phyloP scores from a whole-genome alignment of 352 stramenopile species.

The Globisporangium yorkense region DNA sequence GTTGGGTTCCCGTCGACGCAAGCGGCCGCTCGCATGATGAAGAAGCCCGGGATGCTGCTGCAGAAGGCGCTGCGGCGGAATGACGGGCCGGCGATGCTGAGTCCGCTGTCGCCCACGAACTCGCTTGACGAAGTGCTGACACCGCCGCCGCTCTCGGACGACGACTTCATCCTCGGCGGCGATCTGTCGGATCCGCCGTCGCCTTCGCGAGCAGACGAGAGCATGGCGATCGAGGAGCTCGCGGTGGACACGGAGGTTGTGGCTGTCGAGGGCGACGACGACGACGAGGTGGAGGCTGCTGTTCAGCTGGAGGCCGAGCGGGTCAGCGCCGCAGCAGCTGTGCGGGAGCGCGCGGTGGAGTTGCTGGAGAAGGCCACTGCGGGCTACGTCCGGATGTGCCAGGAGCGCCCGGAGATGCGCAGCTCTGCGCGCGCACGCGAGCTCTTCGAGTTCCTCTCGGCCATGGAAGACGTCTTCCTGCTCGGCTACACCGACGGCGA shows the following conservation, averaged over 20 bases:
- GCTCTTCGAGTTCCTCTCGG: conserved; percentile 61
- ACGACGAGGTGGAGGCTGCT: background rate
- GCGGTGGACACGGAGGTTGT: background rate
- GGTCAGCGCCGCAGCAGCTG: conserved; percentile 15
- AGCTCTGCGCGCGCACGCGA: conserved; percentile 57
- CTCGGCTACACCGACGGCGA: conserved; percentile 28
- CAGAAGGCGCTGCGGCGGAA: conserved; percentile 42
- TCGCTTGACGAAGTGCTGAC: conserved; percentile 24
- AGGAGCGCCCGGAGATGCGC: conserved; percentile 57
- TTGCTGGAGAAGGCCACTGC: conserved; percentile 53
- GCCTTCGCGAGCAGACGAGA: background rate
- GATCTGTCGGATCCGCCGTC: conserved; percentile 11
- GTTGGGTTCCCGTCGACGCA: conserved; percentile 20
- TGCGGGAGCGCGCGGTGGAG: conserved; percentile 46
- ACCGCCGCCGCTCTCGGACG: conserved; percentile 16
- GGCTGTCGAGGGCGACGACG: background rate
- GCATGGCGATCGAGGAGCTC: conserved; percentile 2
- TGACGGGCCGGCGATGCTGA: conserved; percentile 9
- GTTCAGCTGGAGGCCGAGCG: conserved; percentile 1
- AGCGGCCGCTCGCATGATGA: conserved; percentile 63
- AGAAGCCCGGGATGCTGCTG: conserved; percentile 54
- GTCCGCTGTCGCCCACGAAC: conserved; percentile 16
- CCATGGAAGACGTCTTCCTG: conserved; percentile 66
- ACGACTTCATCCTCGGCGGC: conserved; percentile 6
- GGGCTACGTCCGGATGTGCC: conserved; percentile 54